Conservation (phyloP, 345 rosid species). For the Nephelium lappaceum region DNA sequence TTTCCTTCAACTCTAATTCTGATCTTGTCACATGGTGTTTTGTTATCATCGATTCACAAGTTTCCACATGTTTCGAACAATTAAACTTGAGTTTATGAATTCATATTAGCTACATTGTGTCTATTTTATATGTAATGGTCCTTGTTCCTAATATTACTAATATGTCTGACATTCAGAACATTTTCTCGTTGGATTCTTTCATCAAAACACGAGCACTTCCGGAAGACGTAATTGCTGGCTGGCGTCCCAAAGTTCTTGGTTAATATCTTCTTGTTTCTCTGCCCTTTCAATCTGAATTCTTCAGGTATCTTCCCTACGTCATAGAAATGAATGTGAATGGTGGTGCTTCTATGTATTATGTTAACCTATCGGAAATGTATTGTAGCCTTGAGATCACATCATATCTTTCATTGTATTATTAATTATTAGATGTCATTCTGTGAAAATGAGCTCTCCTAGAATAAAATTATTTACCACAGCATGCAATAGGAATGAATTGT, state of each 20-base stretch:
- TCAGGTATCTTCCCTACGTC: slow-evolving; percentile 1
- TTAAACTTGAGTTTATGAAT: not conserved
- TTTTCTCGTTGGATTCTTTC: slow-evolving; percentile 80
- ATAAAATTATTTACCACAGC: not conserved
- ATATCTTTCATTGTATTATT: not conserved
- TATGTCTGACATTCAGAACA: slow-evolving; percentile 47
- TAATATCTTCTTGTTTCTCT: slow-evolving; percentile 20
- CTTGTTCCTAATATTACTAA: slow-evolving; percentile 12
- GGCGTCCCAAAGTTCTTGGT: slow-evolving; percentile 88
- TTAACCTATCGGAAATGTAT: not conserved
- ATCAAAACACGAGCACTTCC: slow-evolving; percentile 65
- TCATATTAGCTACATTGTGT: not conserved
- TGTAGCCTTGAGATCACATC: not conserved
- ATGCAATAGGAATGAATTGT: not conserved
- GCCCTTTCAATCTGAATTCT: not conserved
- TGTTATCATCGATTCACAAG: not conserved
- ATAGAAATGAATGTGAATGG: not conserved
- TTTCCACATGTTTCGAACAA: not conserved
- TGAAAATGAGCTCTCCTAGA: not conserved
- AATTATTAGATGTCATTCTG: not conserved
- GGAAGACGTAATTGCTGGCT: slow-evolving; percentile 87
- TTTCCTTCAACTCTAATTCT: not conserved
- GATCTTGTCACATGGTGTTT: not conserved
- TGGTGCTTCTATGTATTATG: not conserved
- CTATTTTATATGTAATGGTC: not conserved